phyloP scores from a whole-genome alignment of 352 stramenopile genomes.

The Hyaloperonospora arabidopsidis region DNA sequence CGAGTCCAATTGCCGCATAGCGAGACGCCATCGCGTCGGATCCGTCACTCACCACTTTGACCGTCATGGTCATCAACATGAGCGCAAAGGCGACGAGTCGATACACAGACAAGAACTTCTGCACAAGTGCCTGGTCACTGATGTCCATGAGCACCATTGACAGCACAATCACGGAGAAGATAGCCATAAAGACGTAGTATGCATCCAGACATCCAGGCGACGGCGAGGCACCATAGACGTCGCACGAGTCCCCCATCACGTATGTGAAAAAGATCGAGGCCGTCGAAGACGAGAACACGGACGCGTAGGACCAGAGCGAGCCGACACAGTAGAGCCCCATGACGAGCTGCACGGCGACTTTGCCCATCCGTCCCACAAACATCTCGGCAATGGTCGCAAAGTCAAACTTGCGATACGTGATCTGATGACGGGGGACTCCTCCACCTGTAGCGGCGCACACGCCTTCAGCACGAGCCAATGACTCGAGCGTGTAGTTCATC shows the following conservation, averaged over 20 bases:
- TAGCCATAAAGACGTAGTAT: constrained; percentile 71
- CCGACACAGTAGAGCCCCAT: constrained; percentile 72
- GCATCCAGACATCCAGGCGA: constrained; percentile 44
- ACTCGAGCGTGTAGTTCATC: constrained; percentile 87
- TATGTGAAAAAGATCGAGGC: constrained; percentile 74
- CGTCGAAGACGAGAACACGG: constrained; percentile 81
- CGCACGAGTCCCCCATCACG: constrained; percentile 49
- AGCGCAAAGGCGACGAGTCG: constrained; percentile 67
- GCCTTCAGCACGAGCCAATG: constrained; percentile 64
- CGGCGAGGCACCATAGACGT: constrained; percentile 51
- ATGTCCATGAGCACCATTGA: constrained; percentile 81
- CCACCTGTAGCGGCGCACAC: constrained; percentile 50
- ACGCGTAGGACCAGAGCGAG: constrained; percentile 78
- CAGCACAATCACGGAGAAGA: constrained; percentile 70
- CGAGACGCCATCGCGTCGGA: constrained; percentile 30
- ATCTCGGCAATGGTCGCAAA: constrained; percentile 77
- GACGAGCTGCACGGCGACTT: constrained; percentile 56
- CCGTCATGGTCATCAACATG: constrained; percentile 69
- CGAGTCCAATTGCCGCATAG: constrained; percentile 39
- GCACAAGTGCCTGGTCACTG: constrained; percentile 69
- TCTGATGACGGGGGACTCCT: constrained; percentile 45
- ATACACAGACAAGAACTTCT: constrained; percentile 79
- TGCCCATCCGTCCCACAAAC: constrained; percentile 70
- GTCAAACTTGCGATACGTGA: constrained; percentile 85
- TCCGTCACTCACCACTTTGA: constrained; percentile 66